These are phyloP conservation scores for Gautieria morchelliformis DNA, from an alignment of 768 basidiomycete species.

Conservation along the genomic window DNA sequence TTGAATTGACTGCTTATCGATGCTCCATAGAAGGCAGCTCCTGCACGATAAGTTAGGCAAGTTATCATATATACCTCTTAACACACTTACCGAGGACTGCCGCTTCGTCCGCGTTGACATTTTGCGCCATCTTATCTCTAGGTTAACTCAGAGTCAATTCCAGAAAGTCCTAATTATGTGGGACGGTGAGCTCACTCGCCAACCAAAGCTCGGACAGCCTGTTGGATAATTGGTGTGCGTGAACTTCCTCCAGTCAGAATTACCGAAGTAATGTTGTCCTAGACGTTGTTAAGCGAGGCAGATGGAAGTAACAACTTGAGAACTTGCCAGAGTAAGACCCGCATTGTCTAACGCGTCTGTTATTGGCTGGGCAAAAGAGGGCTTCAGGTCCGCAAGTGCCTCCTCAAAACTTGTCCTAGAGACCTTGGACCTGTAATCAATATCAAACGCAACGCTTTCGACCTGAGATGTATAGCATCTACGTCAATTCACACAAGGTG, in stretches of 20 bases:
- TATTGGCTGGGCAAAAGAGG: slow-evolving; percentile 61
- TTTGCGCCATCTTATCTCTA: slow-evolving; percentile 79
- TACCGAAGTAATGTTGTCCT: slow-evolving; percentile 78
- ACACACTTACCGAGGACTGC: slow-evolving; percentile 62
- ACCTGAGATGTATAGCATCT: slow-evolving; percentile 34
- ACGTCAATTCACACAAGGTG: not conserved
- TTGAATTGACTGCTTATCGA: slow-evolving; percentile 82
- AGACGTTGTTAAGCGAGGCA: slow-evolving; percentile 3
- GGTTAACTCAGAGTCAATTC: not conserved
- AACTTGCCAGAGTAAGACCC: slow-evolving; percentile 53
- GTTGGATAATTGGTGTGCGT: slow-evolving; percentile 85
- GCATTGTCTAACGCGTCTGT: slow-evolving; percentile 60
- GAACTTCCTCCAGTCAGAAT: slow-evolving; percentile 90
- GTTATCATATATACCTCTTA: not conserved
- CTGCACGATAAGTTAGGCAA: slow-evolving; percentile 17
- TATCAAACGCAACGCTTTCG: slow-evolving; percentile 82
- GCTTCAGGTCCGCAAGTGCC: slow-evolving; percentile 56
- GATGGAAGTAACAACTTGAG: not conserved
- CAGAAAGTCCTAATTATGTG: not conserved
- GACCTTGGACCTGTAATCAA: slow-evolving; percentile 79
- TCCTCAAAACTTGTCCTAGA: slow-evolving; percentile 72
- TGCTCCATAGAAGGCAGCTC: slow-evolving; percentile 88
- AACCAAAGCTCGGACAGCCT: slow-evolving; percentile 65
- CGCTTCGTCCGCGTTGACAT: slow-evolving; percentile 96
- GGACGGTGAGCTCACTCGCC: slow-evolving; percentile 51